Evolutionary conservation across 805 yeast genomes (phyloP), one percentile per base, ranked within the genome.

Genomic region (Lipomyces starkeyi): DNA sequence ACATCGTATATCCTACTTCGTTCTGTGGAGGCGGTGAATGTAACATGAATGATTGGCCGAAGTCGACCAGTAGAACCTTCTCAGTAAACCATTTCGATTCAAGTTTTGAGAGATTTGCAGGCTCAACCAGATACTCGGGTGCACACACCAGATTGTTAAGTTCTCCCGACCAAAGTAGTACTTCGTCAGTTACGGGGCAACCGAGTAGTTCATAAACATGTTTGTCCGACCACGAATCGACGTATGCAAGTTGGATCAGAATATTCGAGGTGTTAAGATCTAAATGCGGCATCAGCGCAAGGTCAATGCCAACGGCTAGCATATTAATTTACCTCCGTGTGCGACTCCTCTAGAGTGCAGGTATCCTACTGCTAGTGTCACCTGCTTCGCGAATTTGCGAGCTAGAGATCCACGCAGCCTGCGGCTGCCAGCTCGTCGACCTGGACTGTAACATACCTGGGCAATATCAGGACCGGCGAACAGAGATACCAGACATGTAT

Each of bases 81-180:
- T 53, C 32, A 25, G 56, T 20, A 20, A 53, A 25, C 32, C 56
- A 53, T 3, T 22, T 53, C 9, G 14, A 53, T 25, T 53, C 56
- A 20, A 53, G 32, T 4, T 53, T 53, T 53, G 56, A 20, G 56
- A 53, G 32, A 22, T 53, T 53, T 8, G 56, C 56, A 4, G 56
- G 14, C n/a, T 20, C 56, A 25, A 53, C 56, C 56, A 53, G 32
- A 53, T 53, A 53, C 9, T 53, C 34, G 6, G 56, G 56, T 53
- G 56, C 56, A 22, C 14, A 53, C 11, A 17, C 0, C 56, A 6
- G 17, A 13, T 53, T 11, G 17, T 53, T 53, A 34, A 53, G 34
- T 2, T 53, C 56, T 53, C 56, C 56, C 5, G 56, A 53, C n/a
- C 17, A 53, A 20, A 11, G 17, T 53, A 14, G 56, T 4, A 53